Conservation (phyloP, 768 basidiomycete genomes). For the Tylopilus balloui region DNA sequence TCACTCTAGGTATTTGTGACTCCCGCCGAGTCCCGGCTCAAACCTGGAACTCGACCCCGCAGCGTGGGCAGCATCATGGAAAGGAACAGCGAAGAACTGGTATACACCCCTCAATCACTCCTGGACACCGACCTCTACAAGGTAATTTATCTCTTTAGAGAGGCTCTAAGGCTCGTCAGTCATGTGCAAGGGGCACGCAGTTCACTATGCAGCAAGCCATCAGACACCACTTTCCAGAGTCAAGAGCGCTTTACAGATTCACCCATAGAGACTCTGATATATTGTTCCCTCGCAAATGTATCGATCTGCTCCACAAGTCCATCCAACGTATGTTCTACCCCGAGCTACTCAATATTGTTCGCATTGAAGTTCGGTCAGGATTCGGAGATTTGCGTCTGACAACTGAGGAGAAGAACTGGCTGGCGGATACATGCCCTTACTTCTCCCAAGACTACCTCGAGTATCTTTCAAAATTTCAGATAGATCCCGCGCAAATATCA, state of each 20-base stretch:
- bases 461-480: conserved; percentile 66
- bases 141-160: conserved; percentile 45
- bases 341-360: neutral
- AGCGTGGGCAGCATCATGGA: conserved; percentile 11
- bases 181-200: conserved; percentile 35
- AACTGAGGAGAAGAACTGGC: conserved; percentile 59
- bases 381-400: conserved; percentile 63
- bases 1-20: too few species aligned
- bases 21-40: neutral
- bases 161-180: too few species aligned
- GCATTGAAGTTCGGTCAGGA: conserved; percentile 43
- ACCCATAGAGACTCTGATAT: conserved; percentile 68
- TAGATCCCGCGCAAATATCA: conserved; percentile 60
- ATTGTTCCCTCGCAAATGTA: conserved; percentile 48
- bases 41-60: neutral
- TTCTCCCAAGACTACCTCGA: conserved; percentile 69
- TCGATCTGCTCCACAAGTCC: conserved; percentile 41
- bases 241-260: conserved; percentile 70
- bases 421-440: conserved; percentile 67
- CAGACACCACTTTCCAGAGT: conserved; percentile 66
- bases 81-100: conserved; percentile 1
- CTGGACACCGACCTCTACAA: conserved; percentile 96
- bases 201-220: conserved; percentile 97
- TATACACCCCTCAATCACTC: conserved; percentile 45
- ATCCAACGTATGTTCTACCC: conserved; percentile 50